Evolutionary conservation across 352 stramenopile species (phyloP).

Genomic region (Phytophthora meadii): DNA sequence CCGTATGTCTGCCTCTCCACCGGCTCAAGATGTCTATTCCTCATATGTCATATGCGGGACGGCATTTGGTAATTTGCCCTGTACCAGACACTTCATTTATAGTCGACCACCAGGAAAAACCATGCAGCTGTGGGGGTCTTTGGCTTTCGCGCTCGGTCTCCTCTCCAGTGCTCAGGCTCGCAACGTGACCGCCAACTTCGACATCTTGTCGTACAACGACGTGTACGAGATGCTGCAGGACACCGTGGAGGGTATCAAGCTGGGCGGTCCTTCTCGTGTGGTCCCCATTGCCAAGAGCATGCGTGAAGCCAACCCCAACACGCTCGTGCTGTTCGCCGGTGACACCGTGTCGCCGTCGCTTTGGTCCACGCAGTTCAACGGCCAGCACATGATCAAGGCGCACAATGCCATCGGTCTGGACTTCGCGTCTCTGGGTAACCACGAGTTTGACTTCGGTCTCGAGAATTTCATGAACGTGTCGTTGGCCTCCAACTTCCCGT

Average conservation of each 20-base stretch:
- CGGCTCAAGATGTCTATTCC: slow-evolving; percentile 17
- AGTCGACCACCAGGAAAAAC: slow-evolving; percentile 1
- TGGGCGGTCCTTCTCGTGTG: slow-evolving; percentile 78
- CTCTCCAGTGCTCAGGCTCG: slow-evolving; percentile 33
- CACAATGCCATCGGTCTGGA: slow-evolving; percentile 81
- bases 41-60: slow-evolving; percentile 1
- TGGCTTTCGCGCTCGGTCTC: slow-evolving; percentile 15
- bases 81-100: slow-evolving; percentile 8
- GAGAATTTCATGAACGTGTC: slow-evolving; percentile 81
- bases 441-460: slow-evolving; percentile 85
- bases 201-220: slow-evolving; percentile 81
- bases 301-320: slow-evolving; percentile 63
- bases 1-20: slow-evolving; percentile 35
- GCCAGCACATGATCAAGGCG: slow-evolving; percentile 81
- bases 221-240: slow-evolving; percentile 85
- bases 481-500: slow-evolving; percentile 61
- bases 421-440: slow-evolving; percentile 79
- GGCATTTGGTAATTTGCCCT: slow-evolving; percentile 27
- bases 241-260: slow-evolving; percentile 62
- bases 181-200: slow-evolving; percentile 56
- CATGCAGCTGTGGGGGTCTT: slow-evolving; percentile 30
- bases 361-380: slow-evolving; percentile 82
- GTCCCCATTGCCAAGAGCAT: slow-evolving; percentile 71
- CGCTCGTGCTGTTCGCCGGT: slow-evolving; percentile 77
- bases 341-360: slow-evolving; percentile 87